Percentiles rank a stretch among this genome's conserved stretches.
Conservation (phyloP, 2,329 filamentous ascomycete genomes). For the Pseudocercospora pini-densiflorae region DNA sequence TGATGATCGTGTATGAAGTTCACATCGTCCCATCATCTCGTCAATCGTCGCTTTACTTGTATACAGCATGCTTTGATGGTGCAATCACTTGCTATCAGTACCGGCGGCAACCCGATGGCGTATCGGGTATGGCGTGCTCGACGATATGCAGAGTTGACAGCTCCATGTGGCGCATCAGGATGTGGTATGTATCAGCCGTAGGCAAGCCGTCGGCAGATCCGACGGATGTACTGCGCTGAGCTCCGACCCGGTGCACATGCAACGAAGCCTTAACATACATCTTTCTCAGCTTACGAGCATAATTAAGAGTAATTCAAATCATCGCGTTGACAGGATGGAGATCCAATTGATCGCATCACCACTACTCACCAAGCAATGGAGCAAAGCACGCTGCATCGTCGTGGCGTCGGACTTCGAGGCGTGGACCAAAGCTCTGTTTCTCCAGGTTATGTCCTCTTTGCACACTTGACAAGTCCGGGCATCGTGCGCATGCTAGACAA, state of each 20-base stretch:
- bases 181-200: background rate
- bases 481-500: constrained; percentile 48
- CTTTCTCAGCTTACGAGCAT: background rate
- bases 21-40: background rate
- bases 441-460: constrained; percentile 49
- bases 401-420: constrained; percentile 48
- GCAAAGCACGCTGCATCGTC: constrained; percentile 49
- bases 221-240: background rate
- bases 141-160: background rate
- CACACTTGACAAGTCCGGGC: constrained; percentile 47
- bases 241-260: background rate
- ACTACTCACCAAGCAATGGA: constrained; percentile 40
- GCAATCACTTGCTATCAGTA: background rate
- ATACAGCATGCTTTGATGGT: background rate
- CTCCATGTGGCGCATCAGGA: background rate
- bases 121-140: background rate
- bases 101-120: constrained; percentile 4
- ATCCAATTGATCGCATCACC: no score
- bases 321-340: no score
- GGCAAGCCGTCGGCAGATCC: constrained; percentile 5
- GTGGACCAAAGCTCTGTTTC: constrained; percentile 45
- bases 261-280: background rate
- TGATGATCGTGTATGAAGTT: background rate
- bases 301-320: background rate
- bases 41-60: background rate